A percentile compares a stretch with the other conserved stretches of the same genome.
Conservation (phyloP, 2,329 filamentous ascomycete genomes). For the Alternaria longipes region DNA sequence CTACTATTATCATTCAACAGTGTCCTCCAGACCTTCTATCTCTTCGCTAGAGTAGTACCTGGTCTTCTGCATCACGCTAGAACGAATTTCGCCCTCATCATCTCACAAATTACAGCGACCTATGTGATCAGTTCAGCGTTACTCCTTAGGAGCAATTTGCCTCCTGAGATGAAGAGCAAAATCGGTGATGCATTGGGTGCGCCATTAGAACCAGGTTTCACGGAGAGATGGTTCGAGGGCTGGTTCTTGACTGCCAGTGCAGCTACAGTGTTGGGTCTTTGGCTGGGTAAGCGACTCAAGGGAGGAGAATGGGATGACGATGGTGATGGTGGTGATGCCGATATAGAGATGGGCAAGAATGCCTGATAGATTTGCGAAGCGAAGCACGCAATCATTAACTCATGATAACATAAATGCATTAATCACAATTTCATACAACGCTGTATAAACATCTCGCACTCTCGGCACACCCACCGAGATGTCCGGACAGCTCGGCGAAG, state of each 20-base stretch:
- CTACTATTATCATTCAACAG: constrained; percentile 82
- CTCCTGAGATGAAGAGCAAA: constrained; percentile 77
- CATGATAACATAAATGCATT: not conserved
- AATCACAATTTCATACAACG: not conserved
- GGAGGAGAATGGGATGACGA: constrained; percentile 50
- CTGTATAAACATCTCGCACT: not conserved
- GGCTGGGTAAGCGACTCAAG: constrained; percentile 72
- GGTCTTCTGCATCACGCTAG: constrained; percentile 76
- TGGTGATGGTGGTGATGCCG: constrained; percentile 56
- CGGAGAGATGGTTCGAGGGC: constrained; percentile 86
- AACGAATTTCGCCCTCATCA: constrained; percentile 79
- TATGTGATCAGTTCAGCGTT: constrained; percentile 86
- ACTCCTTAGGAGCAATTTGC: constrained; percentile 79
- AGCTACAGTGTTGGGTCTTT: constrained; percentile 75
- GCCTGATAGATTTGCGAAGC: not conserved
- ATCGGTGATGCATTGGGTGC: constrained; percentile 81
- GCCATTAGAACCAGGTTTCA: constrained; percentile 75
- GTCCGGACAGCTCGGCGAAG: not conserved
- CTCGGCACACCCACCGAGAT: not conserved
- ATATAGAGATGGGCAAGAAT: constrained; percentile 75
- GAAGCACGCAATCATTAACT: not conserved
- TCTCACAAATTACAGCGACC: constrained; percentile 82
- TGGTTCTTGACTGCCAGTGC: constrained; percentile 79
- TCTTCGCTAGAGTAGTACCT: constrained; percentile 80
- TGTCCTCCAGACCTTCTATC: constrained; percentile 83